A percentile compares a stretch with the other conserved stretches of the same genome.
Evolutionary conservation across 805 yeast genomes (phyloP).

Genomic region (Spathaspora passalidarum): DNA sequence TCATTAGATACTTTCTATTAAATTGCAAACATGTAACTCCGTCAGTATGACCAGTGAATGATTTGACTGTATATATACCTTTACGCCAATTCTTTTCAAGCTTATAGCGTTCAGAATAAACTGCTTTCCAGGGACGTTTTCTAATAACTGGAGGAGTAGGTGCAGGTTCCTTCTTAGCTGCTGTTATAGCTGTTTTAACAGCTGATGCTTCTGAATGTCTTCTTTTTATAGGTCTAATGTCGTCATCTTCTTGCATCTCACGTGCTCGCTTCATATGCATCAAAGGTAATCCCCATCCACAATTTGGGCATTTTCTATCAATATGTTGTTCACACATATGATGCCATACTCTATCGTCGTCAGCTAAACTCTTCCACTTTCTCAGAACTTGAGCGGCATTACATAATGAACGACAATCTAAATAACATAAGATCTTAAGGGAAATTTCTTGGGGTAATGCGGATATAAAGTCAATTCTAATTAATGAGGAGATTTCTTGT

Average conservation of each 20-base stretch:
- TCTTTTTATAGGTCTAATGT: constrained; percentile 13
- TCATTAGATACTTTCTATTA: constrained; percentile 69
- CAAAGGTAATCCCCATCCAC: constrained; percentile 98
- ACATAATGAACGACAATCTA: constrained; percentile 92
- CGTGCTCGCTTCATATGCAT: constrained; percentile 82
- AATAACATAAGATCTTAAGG: constrained; percentile 77
- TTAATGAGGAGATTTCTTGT: constrained; percentile 71
- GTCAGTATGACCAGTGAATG: constrained; percentile 78
- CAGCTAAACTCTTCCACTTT: constrained; percentile 86
- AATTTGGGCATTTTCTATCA: constrained; percentile 93
- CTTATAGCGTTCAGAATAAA: constrained; percentile 84
- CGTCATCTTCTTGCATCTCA: constrained; percentile 29
- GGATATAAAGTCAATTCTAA: constrained; percentile 84
- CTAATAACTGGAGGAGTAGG: constrained; percentile 9
- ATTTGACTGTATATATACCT: constrained; percentile 63
- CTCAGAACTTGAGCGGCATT: constrained; percentile 90
- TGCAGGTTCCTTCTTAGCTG: not conserved
- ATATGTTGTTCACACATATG: constrained; percentile 98
- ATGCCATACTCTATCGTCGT: constrained; percentile 97
- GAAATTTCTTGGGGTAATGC: constrained; percentile 85
- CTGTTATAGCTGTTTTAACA: constrained; percentile 1
- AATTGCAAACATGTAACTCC: constrained; percentile 88
- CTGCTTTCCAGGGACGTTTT: constrained; percentile 90
- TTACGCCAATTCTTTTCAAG: constrained; percentile 95
- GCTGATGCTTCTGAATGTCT: constrained; percentile 14